Conservation (phyloP, 768 basidiomycete genomes). For the Glaciozyma antarctica region DNA sequence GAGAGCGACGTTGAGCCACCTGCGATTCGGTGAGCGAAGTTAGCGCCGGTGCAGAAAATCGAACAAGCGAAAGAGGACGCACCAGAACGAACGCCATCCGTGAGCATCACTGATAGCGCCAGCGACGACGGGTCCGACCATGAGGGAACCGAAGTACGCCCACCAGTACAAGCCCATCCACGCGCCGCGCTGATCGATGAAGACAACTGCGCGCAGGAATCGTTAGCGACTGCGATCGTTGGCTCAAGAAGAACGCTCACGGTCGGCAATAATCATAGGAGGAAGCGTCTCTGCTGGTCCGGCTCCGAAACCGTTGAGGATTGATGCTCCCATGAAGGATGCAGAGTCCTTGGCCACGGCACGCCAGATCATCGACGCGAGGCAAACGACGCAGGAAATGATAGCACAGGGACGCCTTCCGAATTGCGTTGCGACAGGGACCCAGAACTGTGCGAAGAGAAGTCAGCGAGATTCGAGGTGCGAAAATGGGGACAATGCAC, state of each 20-base stretch:
- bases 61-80: background rate
- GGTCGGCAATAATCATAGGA: background rate
- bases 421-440: background rate
- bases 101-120: background rate
- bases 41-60: too few relatives aligned
- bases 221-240: background rate
- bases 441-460: background rate
- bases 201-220: background rate
- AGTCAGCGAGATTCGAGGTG: too few relatives aligned
- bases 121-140: conserved; percentile 1
- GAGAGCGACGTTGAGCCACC: conserved; percentile 1
- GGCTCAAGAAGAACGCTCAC: background rate
- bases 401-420: background rate
- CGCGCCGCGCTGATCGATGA: background rate
- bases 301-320: background rate
- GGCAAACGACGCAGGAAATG: background rate
- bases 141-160: background rate
- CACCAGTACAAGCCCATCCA: background rate
- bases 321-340: background rate
- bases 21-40: background rate
- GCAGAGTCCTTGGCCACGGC: background rate
- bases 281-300: background rate
- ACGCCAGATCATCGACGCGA: background rate
- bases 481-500: too few relatives aligned
- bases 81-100: background rate